Percentiles rank a stretch among this genome's conserved stretches.
phyloP scores from a whole-genome alignment of 106 monocot genomes.

The Amphibolis antarctica region DNA sequence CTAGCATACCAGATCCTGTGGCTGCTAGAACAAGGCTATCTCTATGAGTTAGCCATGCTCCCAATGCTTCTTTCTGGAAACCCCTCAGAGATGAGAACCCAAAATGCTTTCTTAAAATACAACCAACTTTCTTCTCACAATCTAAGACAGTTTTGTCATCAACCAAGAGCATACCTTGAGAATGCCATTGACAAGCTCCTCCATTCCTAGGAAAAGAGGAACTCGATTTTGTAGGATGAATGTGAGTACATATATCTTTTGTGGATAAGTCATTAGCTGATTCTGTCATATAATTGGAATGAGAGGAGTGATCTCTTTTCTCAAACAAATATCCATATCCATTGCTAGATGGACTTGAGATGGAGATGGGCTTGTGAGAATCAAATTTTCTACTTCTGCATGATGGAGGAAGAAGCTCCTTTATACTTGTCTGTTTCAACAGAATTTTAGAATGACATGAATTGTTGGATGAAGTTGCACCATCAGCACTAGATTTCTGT shows the following conservation, averaged over 20 bases:
- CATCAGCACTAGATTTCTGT: slow-evolving; percentile 2
- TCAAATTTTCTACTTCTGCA: slow-evolving; percentile 12
- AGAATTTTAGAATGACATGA: neutral
- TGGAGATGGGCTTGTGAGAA: slow-evolving; percentile 7
- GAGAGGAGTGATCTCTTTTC: neutral
- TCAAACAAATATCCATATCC: slow-evolving; percentile 7
- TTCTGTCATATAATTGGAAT: slow-evolving; percentile 1
- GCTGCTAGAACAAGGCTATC: slow-evolving; percentile 93
- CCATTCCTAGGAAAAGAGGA: slow-evolving; percentile 8
- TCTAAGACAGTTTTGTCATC: slow-evolving; percentile 13
- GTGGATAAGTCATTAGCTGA: slow-evolving; percentile 3
- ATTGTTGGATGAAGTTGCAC: neutral
- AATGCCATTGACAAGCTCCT: slow-evolving; percentile 1
- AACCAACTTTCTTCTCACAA: slow-evolving; percentile 30
- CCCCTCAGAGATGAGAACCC: slow-evolving; percentile 67
- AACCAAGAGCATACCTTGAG: slow-evolving; percentile 3
- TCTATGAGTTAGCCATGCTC: slow-evolving; percentile 52
- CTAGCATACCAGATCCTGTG: slow-evolving; percentile 75
- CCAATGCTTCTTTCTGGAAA: slow-evolving; percentile 82
- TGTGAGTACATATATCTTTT: slow-evolving; percentile 3
- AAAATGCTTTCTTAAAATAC: slow-evolving; percentile 58
- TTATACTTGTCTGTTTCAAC: slow-evolving; percentile 64
- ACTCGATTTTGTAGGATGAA: neutral
- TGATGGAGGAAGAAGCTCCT: slow-evolving; percentile 29
- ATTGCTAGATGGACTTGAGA: slow-evolving; percentile 11